Percentiles rank a stretch among this genome's conserved stretches.
Evolutionary conservation across 768 basidiomycete genomes (phyloP).

Genomic region (Pleurotus tuber-regium): DNA sequence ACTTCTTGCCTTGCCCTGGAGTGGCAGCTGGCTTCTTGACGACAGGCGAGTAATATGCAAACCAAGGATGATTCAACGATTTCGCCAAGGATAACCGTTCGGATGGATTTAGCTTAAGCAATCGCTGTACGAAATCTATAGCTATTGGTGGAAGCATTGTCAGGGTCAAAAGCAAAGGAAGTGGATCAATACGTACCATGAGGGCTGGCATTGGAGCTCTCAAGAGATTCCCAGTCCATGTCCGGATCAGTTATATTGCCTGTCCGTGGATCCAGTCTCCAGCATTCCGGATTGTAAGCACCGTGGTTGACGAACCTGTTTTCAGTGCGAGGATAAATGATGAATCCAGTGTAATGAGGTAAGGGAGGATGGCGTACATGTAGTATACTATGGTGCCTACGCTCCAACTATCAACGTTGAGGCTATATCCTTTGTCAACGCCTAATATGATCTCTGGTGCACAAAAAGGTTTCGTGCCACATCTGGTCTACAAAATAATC

Average conservation of each 20-base stretch:
- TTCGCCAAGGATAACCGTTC: conserved; percentile 65
- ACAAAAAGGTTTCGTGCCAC: conserved; percentile 92
- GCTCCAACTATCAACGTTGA: conserved; percentile 94
- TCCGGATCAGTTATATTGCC: conserved; percentile 34
- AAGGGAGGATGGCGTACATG: conserved; percentile 51
- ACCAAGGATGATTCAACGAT: conserved; percentile 78
- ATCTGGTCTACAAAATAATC: conserved; percentile 96
- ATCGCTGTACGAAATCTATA: conserved; percentile 51
- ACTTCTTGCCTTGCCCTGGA: not conserved
- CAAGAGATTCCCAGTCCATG: conserved; percentile 62
- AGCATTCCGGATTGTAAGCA: conserved; percentile 55
- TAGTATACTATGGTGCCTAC: conserved; percentile 93
- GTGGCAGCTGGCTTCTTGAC: not conserved
- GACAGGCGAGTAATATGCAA: conserved; percentile 26
- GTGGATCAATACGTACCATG: conserved; percentile 40
- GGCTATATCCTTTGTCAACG: conserved; percentile 71
- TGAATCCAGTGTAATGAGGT: conserved; percentile 11
- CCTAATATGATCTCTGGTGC: conserved; percentile 88
- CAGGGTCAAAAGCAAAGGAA: too few species aligned
- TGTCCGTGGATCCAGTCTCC: conserved; percentile 43
- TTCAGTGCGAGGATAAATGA: conserved; percentile 70
- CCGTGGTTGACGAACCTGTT: conserved; percentile 77
- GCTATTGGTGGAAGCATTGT: too few species aligned
- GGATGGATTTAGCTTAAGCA: conserved; percentile 65
- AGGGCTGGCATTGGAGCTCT: conserved; percentile 33